Conservation (phyloP, 345 rosid species). For the Salix koriyanagi region DNA sequence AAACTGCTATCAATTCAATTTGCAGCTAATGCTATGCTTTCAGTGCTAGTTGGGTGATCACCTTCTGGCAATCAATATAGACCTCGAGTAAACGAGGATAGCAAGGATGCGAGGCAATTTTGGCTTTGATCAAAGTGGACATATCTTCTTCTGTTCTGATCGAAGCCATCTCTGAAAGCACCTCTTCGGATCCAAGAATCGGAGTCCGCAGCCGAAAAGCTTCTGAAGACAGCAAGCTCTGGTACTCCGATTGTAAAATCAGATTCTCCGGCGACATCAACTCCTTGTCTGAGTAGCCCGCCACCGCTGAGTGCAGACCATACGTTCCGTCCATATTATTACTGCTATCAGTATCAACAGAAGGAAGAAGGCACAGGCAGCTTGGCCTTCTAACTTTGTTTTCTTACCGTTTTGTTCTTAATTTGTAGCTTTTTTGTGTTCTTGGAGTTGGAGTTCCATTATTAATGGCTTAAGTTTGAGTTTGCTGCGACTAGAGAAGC, state of each 20-base stretch:
- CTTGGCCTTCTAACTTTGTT: neutral
- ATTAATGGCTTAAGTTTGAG: neutral
- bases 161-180: constrained; percentile 58
- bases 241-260: constrained; percentile 51
- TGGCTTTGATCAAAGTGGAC: constrained; percentile 55
- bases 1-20: neutral
- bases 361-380: neutral
- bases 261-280: constrained; percentile 68
- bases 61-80: constrained; percentile 95
- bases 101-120: constrained; percentile 71
- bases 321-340: constrained; percentile 73
- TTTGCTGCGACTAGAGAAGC: constrained; percentile 30
- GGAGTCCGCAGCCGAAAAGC: constrained; percentile 36
- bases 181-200: constrained; percentile 64
- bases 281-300: constrained; percentile 51
- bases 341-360: neutral
- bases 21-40: neutral
- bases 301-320: constrained; percentile 44
- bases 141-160: constrained; percentile 50
- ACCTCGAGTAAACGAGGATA: constrained; percentile 86
- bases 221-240: constrained; percentile 29
- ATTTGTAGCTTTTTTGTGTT: neutral
- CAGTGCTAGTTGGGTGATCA: constrained; percentile 17
- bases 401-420: neutral
- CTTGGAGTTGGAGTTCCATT: neutral